Conservation (phyloP, 176 grass and related monocot species). For the Alloteropsis semialata region DNA sequence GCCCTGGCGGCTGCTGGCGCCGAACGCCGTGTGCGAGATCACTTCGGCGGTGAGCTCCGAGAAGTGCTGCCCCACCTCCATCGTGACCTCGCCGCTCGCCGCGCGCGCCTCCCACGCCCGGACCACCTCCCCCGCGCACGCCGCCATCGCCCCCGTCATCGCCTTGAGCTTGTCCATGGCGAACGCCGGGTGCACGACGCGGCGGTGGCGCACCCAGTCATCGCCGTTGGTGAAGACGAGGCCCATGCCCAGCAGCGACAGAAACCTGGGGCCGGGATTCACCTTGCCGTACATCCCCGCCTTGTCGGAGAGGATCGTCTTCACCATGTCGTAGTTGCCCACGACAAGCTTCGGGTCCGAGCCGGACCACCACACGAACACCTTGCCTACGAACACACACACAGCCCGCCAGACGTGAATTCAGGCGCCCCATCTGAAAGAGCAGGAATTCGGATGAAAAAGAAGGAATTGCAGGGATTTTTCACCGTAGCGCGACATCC, state of each 20-base stretch:
- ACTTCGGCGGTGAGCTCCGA: slow-evolving; percentile 60
- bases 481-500: slow-evolving; percentile 35
- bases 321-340: slow-evolving; percentile 44
- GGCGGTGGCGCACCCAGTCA: slow-evolving; percentile 63
- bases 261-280: too few relatives aligned
- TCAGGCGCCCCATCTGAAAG: too few relatives aligned
- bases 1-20: slow-evolving; percentile 54
- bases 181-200: slow-evolving; percentile 68
- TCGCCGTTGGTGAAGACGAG: slow-evolving; percentile 40
- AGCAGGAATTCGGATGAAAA: too few relatives aligned
- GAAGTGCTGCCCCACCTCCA: slow-evolving; percentile 50
- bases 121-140: slow-evolving; percentile 48
- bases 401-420: too few relatives aligned
- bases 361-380: slow-evolving; percentile 54
- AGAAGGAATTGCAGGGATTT: too few relatives aligned
- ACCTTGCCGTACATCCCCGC: slow-evolving; percentile 36
- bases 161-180: slow-evolving; percentile 76
- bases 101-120: slow-evolving; percentile 38
- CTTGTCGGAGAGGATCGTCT: slow-evolving; percentile 47
- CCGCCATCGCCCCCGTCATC: slow-evolving; percentile 48
- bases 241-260: slow-evolving; percentile 58
- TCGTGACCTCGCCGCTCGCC: neutral
- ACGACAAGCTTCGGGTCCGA: slow-evolving; percentile 38
- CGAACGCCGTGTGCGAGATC: slow-evolving; percentile 67
- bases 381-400: too few relatives aligned